Conservation (phyloP, 495 filamentous ascomycete genomes). For the Apodospora peruviana region DNA sequence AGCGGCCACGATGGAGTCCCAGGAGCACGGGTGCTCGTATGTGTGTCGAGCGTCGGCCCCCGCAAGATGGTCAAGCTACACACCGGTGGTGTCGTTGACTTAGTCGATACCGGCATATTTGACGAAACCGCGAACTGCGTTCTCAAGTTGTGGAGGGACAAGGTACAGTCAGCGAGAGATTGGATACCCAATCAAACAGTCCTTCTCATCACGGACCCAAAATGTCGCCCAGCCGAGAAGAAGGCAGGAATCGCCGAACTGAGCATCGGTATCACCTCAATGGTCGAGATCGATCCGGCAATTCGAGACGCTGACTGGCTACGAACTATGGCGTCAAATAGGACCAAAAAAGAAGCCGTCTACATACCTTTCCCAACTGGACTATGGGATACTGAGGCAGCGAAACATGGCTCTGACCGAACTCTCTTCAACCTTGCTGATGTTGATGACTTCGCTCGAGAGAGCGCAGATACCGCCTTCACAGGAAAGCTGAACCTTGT, state of each 20-base stretch:
- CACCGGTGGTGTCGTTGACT: constrained; percentile 32
- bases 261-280: constrained; percentile 39
- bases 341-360: constrained; percentile 49
- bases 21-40: constrained; percentile 46
- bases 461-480: constrained; percentile 34
- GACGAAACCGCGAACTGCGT: constrained; percentile 53
- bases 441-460: constrained; percentile 51
- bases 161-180: constrained; percentile 38
- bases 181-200: constrained; percentile 52
- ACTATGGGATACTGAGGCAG: constrained; percentile 47
- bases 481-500: constrained; percentile 55
- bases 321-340: constrained; percentile 39
- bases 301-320: constrained; percentile 56
- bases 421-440: constrained; percentile 55
- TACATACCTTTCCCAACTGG: constrained; percentile 46
- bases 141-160: constrained; percentile 50
- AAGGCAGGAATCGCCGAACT: constrained; percentile 26
- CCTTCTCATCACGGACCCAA: constrained; percentile 51
- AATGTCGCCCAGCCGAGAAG: constrained; percentile 25
- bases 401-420: constrained; percentile 34
- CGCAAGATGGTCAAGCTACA: constrained; percentile 47
- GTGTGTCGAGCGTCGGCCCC: constrained; percentile 50
- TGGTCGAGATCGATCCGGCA: constrained; percentile 53
- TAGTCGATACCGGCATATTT: constrained; percentile 50
- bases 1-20: constrained; percentile 32